phyloP scores from a whole-genome alignment of 352 stramenopile genomes.

The Phytophthora boehmeriae region DNA sequence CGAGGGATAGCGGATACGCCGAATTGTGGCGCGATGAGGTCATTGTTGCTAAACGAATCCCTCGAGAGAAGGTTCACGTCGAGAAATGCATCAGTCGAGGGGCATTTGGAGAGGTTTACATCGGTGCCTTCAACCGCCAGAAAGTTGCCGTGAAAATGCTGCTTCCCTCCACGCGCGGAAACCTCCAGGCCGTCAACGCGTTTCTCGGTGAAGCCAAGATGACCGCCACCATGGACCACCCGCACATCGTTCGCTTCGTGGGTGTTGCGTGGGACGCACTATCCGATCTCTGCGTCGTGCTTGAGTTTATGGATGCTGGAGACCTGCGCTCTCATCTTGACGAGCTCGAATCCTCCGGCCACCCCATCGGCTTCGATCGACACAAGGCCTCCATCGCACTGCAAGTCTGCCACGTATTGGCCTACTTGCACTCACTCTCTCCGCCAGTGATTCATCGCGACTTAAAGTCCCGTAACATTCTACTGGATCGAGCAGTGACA shows the following conservation, averaged over 20 bases:
- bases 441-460: conserved; percentile 20
- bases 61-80: conserved; percentile 33
- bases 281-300: conserved; percentile 33
- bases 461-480: conserved; percentile 21
- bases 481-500: neutral
- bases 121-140: conserved; percentile 29
- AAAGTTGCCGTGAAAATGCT: conserved; percentile 48
- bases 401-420: conserved; percentile 22
- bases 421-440: conserved; percentile 19
- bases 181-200: conserved; percentile 29
- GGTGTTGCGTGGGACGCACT: conserved; percentile 53
- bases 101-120: conserved; percentile 43
- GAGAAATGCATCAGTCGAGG: conserved; percentile 34
- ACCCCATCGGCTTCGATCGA: conserved; percentile 21
- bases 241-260: conserved; percentile 50
- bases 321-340: conserved; percentile 26
- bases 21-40: conserved; percentile 19
- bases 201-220: conserved; percentile 48
- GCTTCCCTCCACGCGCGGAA: neutral
- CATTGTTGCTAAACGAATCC: conserved; percentile 26
- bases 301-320: conserved; percentile 34
- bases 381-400: conserved; percentile 30
- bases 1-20: neutral
- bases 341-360: conserved; percentile 6
- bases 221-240: conserved; percentile 42